These are phyloP conservation scores for Lactarius indigo DNA, from an alignment of 768 basidiomycete genomes.

Conservation along the genomic window DNA sequence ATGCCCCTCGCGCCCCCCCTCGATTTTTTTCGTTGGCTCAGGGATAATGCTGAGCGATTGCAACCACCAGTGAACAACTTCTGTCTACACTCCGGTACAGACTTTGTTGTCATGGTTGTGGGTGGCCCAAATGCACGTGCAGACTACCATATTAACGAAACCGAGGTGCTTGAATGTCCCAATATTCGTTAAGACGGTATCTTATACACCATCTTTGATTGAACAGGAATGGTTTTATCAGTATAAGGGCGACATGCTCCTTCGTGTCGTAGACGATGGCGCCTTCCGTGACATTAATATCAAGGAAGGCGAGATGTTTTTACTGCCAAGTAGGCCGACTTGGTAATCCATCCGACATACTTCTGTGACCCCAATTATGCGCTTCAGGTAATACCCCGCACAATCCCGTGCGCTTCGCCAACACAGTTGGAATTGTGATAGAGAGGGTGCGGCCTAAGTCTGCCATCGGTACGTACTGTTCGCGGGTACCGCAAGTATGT, in stretches of 20 bases:
- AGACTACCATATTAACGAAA: conserved; percentile 95
- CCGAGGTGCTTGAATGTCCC: conserved; percentile 54
- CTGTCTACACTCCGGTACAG: conserved; percentile 74
- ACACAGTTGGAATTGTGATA: conserved; percentile 90
- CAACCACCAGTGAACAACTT: conserved; percentile 93
- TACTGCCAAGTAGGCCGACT: conserved; percentile 68
- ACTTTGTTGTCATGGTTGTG: conserved; percentile 94
- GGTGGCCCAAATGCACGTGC: conserved; percentile 94
- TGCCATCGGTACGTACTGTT: conserved; percentile 58
- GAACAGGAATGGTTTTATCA: conserved; percentile 97
- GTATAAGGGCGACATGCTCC: conserved; percentile 87
- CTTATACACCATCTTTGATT: background rate
- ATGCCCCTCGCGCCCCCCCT: conserved; percentile 82
- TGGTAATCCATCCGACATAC: background rate
- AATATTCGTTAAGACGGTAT: background rate
- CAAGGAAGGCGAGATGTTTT: conserved; percentile 94
- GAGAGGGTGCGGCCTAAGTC: conserved; percentile 78
- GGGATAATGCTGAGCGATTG: conserved; percentile 72
- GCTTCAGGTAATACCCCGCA: conserved; percentile 87
- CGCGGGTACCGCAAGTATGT: background rate
- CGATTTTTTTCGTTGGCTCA: conserved; percentile 88
- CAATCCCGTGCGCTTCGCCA: conserved; percentile 85
- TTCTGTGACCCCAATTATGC: background rate
- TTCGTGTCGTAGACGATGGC: conserved; percentile 80
- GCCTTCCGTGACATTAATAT: conserved; percentile 83